These are phyloP conservation scores for Mycena crocata DNA, from an alignment of 768 basidiomycete genomes.

Conservation along the genomic window DNA sequence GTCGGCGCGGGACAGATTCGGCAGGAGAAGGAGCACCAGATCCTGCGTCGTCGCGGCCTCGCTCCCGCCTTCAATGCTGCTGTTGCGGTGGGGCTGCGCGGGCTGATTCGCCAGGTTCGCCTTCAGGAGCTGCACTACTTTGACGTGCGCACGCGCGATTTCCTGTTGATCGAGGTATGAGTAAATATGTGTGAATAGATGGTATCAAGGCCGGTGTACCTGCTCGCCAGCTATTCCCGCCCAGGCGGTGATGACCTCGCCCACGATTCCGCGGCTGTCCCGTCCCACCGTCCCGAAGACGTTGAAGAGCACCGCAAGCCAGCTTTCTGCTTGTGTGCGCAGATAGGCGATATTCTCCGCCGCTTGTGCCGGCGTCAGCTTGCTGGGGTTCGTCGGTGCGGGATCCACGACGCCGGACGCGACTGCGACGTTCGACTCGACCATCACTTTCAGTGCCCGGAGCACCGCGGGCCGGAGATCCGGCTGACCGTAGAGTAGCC, in stretches of 20 bases:
- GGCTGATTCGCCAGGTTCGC: conserved; percentile 64
- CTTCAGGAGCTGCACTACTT: conserved; percentile 79
- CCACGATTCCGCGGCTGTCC: conserved; percentile 81
- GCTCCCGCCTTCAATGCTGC: conserved; percentile 52
- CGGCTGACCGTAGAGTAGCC: conserved; percentile 91
- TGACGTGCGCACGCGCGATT: conserved; percentile 82
- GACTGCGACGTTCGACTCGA: conserved; percentile 80
- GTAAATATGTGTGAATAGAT: background rate
- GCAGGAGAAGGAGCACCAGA: conserved; percentile 86
- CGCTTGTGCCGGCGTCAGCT: conserved; percentile 70
- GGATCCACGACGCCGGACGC: conserved; percentile 52
- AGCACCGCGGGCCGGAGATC: conserved; percentile 86
- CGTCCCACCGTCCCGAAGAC: conserved; percentile 90
- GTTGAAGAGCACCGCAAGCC: conserved; percentile 96
- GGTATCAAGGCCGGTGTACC: conserved; percentile 54
- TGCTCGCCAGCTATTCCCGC: conserved; percentile 79
- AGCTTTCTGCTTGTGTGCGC: conserved; percentile 85
- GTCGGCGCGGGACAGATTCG: conserved; percentile 74
- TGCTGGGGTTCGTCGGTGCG: conserved; percentile 41
- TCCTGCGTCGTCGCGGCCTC: conserved; percentile 80
- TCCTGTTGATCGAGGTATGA: conserved; percentile 56
- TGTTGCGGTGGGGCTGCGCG: conserved; percentile 45
- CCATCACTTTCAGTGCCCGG: conserved; percentile 81
- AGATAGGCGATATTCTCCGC: conserved; percentile 77
- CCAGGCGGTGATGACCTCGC: conserved; percentile 92